Percentiles rank a stretch among this genome's conserved stretches.
Evolutionary conservation across 2,329 filamentous ascomycete genomes (phyloP).

Genomic region (Coniochaeta sp.): DNA sequence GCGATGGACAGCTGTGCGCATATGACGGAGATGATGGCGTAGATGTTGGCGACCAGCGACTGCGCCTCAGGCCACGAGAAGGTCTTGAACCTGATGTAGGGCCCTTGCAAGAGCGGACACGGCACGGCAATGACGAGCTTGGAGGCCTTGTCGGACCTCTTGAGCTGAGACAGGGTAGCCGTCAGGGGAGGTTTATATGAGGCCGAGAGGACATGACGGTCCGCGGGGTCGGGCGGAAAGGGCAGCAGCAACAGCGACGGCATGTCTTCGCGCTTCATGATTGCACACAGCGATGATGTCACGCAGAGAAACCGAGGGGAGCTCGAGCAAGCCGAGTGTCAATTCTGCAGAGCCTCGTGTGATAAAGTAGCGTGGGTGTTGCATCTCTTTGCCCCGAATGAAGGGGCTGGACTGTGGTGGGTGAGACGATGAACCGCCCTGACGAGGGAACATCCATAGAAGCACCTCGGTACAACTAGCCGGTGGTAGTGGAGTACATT

Average conservation of each 20-base stretch:
- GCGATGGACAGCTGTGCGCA: slow-evolving; percentile 55
- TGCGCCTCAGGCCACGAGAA: slow-evolving; percentile 63
- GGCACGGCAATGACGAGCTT: slow-evolving; percentile 51
- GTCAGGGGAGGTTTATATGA: slow-evolving; percentile 55
- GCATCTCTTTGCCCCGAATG: too few species aligned
- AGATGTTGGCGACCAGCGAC: slow-evolving; percentile 66
- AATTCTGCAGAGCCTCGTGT: too few species aligned
- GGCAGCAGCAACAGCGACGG: slow-evolving; percentile 57
- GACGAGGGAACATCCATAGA: too few species aligned
- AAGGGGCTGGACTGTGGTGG: too few species aligned
- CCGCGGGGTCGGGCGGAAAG: slow-evolving; percentile 50
- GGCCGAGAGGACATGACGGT: slow-evolving; percentile 41
- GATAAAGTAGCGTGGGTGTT: too few species aligned
- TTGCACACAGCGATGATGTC: not conserved
- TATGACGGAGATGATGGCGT: slow-evolving; percentile 69
- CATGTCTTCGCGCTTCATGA: slow-evolving; percentile 27
- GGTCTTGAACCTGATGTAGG: slow-evolving; percentile 39
- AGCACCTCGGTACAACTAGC: too few species aligned
- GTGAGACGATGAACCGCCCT: too few species aligned
- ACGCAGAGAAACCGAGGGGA: not conserved
- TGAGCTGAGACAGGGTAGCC: slow-evolving; percentile 43
- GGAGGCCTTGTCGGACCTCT: slow-evolving; percentile 24
- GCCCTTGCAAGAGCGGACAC: slow-evolving; percentile 51
- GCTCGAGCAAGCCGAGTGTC: too few species aligned
- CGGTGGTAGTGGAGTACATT: too few species aligned